phyloP scores from a whole-genome alignment of 495 filamentous ascomycete genomes.

The Pseudevernia furfuracea region DNA sequence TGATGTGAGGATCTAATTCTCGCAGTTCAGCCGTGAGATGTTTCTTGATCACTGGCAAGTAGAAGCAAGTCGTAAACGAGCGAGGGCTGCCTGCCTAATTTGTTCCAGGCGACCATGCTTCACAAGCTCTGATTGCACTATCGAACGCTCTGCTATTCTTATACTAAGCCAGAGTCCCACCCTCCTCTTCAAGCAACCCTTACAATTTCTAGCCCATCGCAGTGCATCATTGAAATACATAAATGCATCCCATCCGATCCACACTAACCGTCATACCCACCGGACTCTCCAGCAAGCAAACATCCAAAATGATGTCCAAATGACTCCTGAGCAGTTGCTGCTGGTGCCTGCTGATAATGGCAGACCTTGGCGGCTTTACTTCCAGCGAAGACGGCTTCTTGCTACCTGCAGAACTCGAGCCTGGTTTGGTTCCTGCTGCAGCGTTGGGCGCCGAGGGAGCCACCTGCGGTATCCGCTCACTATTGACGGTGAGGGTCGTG shows the following conservation, averaged over 20 bases:
- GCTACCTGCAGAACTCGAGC: constrained; percentile 21
- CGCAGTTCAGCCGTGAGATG: background rate
- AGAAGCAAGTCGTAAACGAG: background rate
- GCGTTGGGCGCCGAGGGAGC: constrained; percentile 36
- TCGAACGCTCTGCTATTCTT: background rate
- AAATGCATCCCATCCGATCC: constrained; percentile 86
- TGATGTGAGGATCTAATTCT: background rate
- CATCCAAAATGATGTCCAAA: constrained; percentile 80
- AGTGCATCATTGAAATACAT: constrained; percentile 64
- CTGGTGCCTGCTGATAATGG: constrained; percentile 83
- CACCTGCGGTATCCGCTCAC: constrained; percentile 55
- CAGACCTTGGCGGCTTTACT: constrained; percentile 58
- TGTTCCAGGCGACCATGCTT: background rate
- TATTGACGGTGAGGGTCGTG: constrained; percentile 59
- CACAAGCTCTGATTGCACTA: background rate
- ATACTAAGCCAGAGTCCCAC: background rate
- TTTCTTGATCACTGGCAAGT: background rate
- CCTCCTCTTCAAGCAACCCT: background rate
- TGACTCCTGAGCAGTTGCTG: constrained; percentile 79
- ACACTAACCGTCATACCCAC: constrained; percentile 89
- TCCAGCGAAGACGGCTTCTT: constrained; percentile 29
- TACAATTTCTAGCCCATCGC: background rate
- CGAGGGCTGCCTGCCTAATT: background rate
- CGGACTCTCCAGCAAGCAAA: constrained; percentile 77
- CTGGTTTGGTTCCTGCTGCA: constrained; percentile 30